These are phyloP conservation scores for Fusarium equiseti DNA, from an alignment of 2,329 filamentous ascomycete genomes.

Conservation along the genomic window DNA sequence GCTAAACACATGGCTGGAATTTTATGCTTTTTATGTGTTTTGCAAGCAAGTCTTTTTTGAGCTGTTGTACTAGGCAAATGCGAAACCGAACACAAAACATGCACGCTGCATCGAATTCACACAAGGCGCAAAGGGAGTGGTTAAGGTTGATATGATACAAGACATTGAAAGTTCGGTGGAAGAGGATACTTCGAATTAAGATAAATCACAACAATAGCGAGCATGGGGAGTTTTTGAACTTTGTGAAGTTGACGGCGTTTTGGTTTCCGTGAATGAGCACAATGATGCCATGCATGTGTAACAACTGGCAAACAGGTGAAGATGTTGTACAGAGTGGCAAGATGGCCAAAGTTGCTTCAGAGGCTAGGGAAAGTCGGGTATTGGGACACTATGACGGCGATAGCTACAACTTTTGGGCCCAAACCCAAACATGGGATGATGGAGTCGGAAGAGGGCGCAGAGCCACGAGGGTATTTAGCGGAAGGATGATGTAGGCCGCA, in stretches of 20 bases:
- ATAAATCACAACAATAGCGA: conserved; percentile 39
- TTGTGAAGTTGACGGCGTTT: conserved; percentile 31
- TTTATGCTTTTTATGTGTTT: conserved; percentile 32
- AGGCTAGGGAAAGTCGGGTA: background rate
- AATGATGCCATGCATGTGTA: conserved; percentile 34
- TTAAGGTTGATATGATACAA: conserved; percentile 12
- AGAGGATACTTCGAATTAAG: conserved; percentile 25
- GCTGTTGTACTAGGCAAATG: conserved; percentile 19
- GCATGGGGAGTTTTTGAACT: conserved; percentile 35
- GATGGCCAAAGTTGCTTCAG: background rate
- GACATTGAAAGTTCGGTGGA: conserved; percentile 1
- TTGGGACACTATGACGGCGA: background rate
- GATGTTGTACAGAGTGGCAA: conserved; percentile 1
- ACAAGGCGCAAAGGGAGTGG: conserved; percentile 30
- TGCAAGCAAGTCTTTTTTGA: conserved; percentile 32
- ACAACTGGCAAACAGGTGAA: conserved; percentile 15
- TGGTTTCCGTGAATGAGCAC: conserved; percentile 36
- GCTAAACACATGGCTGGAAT: conserved; percentile 30
- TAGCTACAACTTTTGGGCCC: background rate
- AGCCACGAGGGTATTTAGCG: conserved; percentile 3
- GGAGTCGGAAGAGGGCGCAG: background rate
- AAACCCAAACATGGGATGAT: background rate
- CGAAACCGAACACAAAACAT: conserved; percentile 33
- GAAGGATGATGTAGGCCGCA: conserved; percentile 22
- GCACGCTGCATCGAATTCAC: conserved; percentile 18